A percentile compares a stretch with the other conserved stretches of the same genome.
Conservation (phyloP, 1,284 basidiomycete genomes). For the Gomphus bonarii region DNA sequence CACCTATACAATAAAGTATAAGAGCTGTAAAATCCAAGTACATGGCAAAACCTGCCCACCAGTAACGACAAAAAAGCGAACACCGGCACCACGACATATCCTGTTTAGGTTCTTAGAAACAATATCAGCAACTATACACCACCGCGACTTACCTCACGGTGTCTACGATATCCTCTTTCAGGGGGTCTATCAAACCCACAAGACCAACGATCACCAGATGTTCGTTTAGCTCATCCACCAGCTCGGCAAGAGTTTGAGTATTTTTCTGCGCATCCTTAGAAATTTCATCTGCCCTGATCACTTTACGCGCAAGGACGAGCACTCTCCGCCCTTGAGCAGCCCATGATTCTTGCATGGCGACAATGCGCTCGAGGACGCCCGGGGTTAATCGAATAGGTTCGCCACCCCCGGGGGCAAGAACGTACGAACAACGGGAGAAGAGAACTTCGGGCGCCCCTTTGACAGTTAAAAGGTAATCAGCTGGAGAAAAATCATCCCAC, state of each 20-base stretch:
- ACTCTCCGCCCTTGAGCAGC: constrained; percentile 51
- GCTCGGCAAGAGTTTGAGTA: constrained; percentile 29
- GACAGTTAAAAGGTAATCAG: constrained; percentile 32
- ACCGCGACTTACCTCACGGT: constrained; percentile 26
- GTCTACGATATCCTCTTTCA: constrained; percentile 46
- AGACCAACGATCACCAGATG: constrained; percentile 51
- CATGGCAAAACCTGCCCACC: constrained; percentile 25
- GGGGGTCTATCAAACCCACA: constrained; percentile 55
- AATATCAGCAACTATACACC: not conserved
- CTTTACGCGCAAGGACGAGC: constrained; percentile 32
- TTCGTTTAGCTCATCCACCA: constrained; percentile 25
- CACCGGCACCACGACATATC: constrained; percentile 45
- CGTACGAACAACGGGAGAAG: constrained; percentile 34
- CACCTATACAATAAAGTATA: constrained; percentile 29
- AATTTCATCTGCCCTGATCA: constrained; percentile 22
- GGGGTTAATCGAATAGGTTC: constrained; percentile 24
- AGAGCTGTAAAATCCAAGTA: constrained; percentile 4
- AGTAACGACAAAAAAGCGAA: constrained; percentile 62
- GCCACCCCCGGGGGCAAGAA: constrained; percentile 26
- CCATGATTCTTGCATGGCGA: constrained; percentile 37
- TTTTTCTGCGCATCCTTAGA: constrained; percentile 23
- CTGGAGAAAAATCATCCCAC: constrained; percentile 24
- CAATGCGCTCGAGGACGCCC: constrained; percentile 24
- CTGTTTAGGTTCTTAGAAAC: constrained; percentile 11
- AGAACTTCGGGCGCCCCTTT: constrained; percentile 54